Percentiles rank a stretch among this genome's conserved stretches.
These are phyloP conservation scores for Spathaspora girioi DNA, from an alignment of 805 yeast genomes.

Conservation along the genomic window DNA sequence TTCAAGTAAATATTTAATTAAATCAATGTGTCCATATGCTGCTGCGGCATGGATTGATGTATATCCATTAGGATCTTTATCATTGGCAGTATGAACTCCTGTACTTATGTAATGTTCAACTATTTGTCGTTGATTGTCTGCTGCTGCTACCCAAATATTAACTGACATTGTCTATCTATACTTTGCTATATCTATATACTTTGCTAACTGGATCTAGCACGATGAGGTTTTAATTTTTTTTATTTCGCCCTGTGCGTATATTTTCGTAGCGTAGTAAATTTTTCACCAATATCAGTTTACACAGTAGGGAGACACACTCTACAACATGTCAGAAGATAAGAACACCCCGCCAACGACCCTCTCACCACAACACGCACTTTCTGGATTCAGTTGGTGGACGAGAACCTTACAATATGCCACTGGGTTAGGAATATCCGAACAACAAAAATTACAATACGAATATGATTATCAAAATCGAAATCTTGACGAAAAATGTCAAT, in stretches of 20 bases:
- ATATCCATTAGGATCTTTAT: conserved; percentile 89
- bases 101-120: conserved; percentile 56
- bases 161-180: conserved; percentile 30
- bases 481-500: conserved; percentile 51
- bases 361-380: conserved; percentile 27
- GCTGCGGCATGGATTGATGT: conserved; percentile 98
- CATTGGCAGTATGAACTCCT: conserved; percentile 58
- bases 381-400: conserved; percentile 80
- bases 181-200: not conserved
- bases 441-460: conserved; percentile 52
- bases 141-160: conserved; percentile 94
- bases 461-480: conserved; percentile 47
- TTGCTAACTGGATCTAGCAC: not conserved
- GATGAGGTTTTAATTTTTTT: not conserved
- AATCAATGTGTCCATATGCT: conserved; percentile 77
- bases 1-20: conserved; percentile 53
- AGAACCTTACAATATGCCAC: conserved; percentile 67
- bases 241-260: not conserved
- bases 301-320: not conserved
- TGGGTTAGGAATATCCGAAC: conserved; percentile 57
- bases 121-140: conserved; percentile 65
- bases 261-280: not conserved
- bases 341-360: conserved; percentile 1
- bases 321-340: not conserved
- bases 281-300: not conserved